A percentile compares a stretch with the other conserved stretches of the same genome.
Evolutionary conservation across 1,284 basidiomycete genomes (phyloP).

Genomic region (Irpex sp.): DNA sequence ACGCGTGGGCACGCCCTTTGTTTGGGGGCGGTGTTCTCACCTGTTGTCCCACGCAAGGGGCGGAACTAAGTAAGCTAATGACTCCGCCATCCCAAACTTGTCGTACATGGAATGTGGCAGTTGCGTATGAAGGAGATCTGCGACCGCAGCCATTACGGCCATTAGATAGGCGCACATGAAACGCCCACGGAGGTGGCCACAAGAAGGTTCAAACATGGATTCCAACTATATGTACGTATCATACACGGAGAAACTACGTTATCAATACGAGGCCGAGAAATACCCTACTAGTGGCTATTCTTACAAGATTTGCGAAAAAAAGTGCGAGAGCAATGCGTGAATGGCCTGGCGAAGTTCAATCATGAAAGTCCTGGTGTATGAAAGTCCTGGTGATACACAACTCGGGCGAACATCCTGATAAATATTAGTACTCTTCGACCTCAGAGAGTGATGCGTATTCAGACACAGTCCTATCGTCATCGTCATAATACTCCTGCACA

Average conservation of each 20-base stretch:
- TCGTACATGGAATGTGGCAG: slow-evolving; percentile 55
- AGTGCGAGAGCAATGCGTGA: not conserved
- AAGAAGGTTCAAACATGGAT: too few relatives aligned
- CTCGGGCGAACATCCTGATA: not conserved
- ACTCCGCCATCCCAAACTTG: slow-evolving; percentile 34
- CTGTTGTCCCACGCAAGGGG: not conserved
- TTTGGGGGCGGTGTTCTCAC: not conserved
- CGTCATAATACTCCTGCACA: slow-evolving; percentile 67
- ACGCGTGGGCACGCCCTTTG: not conserved
- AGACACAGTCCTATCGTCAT: slow-evolving; percentile 23
- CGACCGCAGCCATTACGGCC: too few relatives aligned
- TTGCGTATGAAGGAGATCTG: not conserved
- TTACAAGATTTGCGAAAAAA: not conserved
- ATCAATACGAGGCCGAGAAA: not conserved
- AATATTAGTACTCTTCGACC: slow-evolving; percentile 2
- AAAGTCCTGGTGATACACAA: too few relatives aligned
- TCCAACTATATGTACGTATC: too few relatives aligned
- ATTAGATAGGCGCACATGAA: too few relatives aligned
- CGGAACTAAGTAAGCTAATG: not conserved
- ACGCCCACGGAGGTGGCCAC: too few relatives aligned
- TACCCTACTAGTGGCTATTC: not conserved
- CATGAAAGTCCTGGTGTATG: too few relatives aligned
- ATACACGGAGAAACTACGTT: not conserved
- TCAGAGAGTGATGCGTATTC: slow-evolving; percentile 4
- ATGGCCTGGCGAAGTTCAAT: not conserved